Evolutionary conservation across 1,139 yeast genomes (phyloP).

Genomic region (Candida tunisiensis): DNA sequence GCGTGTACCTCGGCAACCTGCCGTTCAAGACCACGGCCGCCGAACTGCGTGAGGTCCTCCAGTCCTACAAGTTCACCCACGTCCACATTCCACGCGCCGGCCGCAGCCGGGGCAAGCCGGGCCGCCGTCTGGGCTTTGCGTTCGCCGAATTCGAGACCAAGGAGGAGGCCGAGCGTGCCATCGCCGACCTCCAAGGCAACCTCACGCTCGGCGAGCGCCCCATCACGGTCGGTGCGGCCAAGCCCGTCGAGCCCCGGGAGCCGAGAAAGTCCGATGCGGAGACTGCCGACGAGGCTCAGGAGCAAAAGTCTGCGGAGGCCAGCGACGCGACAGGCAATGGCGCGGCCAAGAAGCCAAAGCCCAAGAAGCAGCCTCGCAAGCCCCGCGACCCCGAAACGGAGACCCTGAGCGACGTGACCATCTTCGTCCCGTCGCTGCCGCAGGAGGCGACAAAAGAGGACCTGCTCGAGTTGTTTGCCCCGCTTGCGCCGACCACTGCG

Average conservation of each 20-base stretch:
- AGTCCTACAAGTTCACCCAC: slow-evolving; percentile 14
- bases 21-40: slow-evolving; percentile 10
- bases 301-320: background rate
- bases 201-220: background rate
- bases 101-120: no score
- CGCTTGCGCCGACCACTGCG: slow-evolving; percentile 2
- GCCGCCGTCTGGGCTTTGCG: slow-evolving; percentile 48
- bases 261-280: background rate
- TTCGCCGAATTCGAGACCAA: slow-evolving; percentile 40
- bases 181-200: slow-evolving; percentile 25
- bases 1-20: slow-evolving; percentile 2
- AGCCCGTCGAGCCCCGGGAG: background rate
- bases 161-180: slow-evolving; percentile 33
- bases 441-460: slow-evolving; percentile 16
- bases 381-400: slow-evolving; percentile 10
- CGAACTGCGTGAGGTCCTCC: slow-evolving; percentile 12
- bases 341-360: slow-evolving; percentile 4
- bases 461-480: slow-evolving; percentile 10
- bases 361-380: slow-evolving; percentile 3
- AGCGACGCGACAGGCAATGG: background rate
- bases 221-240: background rate
- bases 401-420: slow-evolving; percentile 28
- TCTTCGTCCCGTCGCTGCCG: slow-evolving; percentile 34
- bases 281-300: background rate
- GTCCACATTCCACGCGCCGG: no score